Evolutionary conservation across 768 basidiomycete genomes (phyloP), one percentile per base, ranked within the genome.

Genomic region (Crepidotus variabilis): DNA sequence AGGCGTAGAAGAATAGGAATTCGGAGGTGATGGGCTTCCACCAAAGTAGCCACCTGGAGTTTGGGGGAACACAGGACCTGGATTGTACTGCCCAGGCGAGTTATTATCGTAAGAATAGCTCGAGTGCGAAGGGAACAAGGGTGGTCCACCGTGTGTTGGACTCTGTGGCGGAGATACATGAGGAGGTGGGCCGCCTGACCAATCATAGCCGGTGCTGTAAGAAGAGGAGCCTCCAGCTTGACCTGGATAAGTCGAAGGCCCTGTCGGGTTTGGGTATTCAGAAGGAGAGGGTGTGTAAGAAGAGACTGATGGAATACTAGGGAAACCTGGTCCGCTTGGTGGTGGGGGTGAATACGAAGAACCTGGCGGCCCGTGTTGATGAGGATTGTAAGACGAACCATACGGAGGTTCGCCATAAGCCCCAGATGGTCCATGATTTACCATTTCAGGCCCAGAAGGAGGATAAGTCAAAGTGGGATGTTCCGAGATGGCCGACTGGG

Each of bases 191-290:
- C 34, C 2, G 54, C 60, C 55, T 58, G 61, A 23, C 33, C 52
- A 51, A 61, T 59, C 52, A 47, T 60, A 49, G 21, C 47, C 13
- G 13, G 3, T 16, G 14, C 5, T 16, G 36, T 64, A 66, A 2
- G 61, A 50, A 18, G 53, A 58, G 32, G 58, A 50, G 16, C 36
- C 36, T 22, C 51, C 39, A 33, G 21, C 35, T 33, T 58, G 60
- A 14, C 58, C 58, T 48, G 60, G 22, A 57, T 62, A 62, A 35
- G 57, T 46, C 18, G 61, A 60, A n/a, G 55, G 55, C 21, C 58
- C 56, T 53, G 60, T 50, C 60, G 63, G 57, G 43, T 65, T 23
- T 43, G 49, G 20, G 50, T 61, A 60, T 39, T 33, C 57, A 13
- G 62, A 51, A 45, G 53, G 51, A 34, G 57, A 52, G 50, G 63